Evolutionary conservation across 2,329 filamentous ascomycete genomes (phyloP), one percentile per base, ranked within the genome.

Genomic region (Fusarium xylarioides): DNA sequence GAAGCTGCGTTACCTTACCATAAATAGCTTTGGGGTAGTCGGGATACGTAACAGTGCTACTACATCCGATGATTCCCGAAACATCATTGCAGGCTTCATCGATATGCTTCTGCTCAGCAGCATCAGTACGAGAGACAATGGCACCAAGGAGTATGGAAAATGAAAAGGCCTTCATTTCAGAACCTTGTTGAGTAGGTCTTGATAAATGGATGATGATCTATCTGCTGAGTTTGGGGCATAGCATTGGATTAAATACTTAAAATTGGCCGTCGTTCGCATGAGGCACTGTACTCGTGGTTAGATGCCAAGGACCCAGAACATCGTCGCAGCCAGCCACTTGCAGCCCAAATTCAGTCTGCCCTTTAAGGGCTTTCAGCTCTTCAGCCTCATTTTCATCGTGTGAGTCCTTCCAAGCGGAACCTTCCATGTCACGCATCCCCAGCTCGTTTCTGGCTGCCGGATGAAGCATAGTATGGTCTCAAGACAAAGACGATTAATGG

Each of bases 151-250:
- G 21, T 7, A 55, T 23, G 11, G 6, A 43, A 14, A 19, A 11
- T 6, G 26, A 19, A 9, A 9, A 43, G 4, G 16, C 12, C 9
- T 43, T 43, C 52, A 43, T 55, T 40, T 16, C 9, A 16, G 7
- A 42, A 23, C 6, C 11, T 11, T 11, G 4, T 2, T 7, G 4
- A 11, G 9, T 4, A 12, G 7, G 6, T 15, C 4, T 23, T 11
- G 6, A 15, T 10, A 4, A 42, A 11, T 4, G 2, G 12, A 55
- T 30, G 6, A 7, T 8, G n/a, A 4, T 12, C 9, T 9, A 8
- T n/a, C 26, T 30, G 9, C 2, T 2, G 1, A 43, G 9, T 8
- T 12, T 5, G 9, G 52, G 11, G 32, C 9, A n/a, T 12, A 21
- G 2, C 4, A 11, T 7, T 28, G 14, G 3, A 14, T 42, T 43